Evolutionary conservation across 1,284 basidiomycete species (phyloP), one percentile per base, ranked within the genome.

Genomic region (Ceratobasidium sp.): DNA sequence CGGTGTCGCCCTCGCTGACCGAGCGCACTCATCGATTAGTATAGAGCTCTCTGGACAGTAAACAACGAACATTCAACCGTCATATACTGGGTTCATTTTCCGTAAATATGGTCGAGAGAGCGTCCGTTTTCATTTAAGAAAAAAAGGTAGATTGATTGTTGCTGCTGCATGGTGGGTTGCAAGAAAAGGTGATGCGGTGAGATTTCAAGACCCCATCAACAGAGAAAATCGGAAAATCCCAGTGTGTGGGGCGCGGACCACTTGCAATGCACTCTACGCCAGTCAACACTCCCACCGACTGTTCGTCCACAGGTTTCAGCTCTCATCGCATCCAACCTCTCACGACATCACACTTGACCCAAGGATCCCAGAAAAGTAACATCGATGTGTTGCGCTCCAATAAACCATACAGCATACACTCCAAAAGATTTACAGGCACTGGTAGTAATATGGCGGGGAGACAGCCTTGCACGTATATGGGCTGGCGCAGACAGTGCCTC

Each of bases 361-460:
- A 64, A 20, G 38, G 1, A 2, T 5, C 57, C 40, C 40, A n/a
- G 44, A 50, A 64, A 64, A 20, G 61, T 44, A 64, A 1, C 3
- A 42, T 44, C 15, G 61, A 64, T 64, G 6, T 4, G 40, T 33
- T 62, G 38, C 61, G 13, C 40, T 13, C 20, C n/a, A 9, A 15
- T 5, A 17, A 38, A 15, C 13, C 20, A 7, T 40, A 15, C 44
- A 20, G 13, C 5, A 64, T 33, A 64, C 40, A 64, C 17, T 17
- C 61, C 17, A 15, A 64, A 64, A n/a, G 12, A 68, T 73, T 70
- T 74, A 75, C 79, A 78, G 50, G 77, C 79, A 78, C 68, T 80
- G 79, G 56, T 74, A 69, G 66, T 78, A 78, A 46, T 68, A 79
- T 17, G 44, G 68, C 26, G 69, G 70, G 15, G 74, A 61, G 28